Evolutionary conservation across 495 filamentous ascomycete genomes (phyloP).

Genomic region (Chlorociboria aeruginascens): DNA sequence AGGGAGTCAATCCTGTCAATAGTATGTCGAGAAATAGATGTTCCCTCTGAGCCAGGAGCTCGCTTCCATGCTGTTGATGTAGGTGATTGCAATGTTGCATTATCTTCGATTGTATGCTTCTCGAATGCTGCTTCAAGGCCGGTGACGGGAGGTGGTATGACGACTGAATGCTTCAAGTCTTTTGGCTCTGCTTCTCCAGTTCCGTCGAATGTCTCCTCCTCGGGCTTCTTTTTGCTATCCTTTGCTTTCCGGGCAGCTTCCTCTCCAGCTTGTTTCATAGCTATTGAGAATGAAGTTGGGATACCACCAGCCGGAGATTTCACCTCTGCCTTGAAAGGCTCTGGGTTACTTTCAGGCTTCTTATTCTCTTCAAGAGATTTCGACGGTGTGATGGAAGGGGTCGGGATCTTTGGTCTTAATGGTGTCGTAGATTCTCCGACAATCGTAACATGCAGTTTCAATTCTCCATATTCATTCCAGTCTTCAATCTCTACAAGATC

Average conservation of each 20-base stretch:
- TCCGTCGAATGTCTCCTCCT: conserved; percentile 7
- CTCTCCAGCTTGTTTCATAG: conserved; percentile 52
- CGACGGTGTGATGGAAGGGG: conserved; percentile 12
- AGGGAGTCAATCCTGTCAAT: conserved; percentile 17
- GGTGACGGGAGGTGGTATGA: conserved; percentile 5
- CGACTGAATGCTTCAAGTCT: conserved; percentile 7
- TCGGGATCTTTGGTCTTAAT: conserved; percentile 6
- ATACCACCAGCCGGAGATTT: background rate
- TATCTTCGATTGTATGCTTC: background rate
- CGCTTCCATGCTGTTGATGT: conserved; percentile 28
- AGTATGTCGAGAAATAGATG: conserved; percentile 2
- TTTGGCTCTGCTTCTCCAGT: conserved; percentile 12
- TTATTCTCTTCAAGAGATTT: conserved; percentile 12
- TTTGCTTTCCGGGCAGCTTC: conserved; percentile 59
- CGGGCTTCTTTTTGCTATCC: conserved; percentile 25
- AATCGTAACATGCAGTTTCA: conserved; percentile 67
- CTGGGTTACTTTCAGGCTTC: conserved; percentile 11
- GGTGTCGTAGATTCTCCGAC: conserved; percentile 28
- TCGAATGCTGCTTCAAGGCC: conserved; percentile 1
- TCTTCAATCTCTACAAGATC: conserved; percentile 92
- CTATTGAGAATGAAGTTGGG: conserved; percentile 29
- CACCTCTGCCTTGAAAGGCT: background rate
- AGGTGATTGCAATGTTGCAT: conserved; percentile 23
- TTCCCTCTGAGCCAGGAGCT: background rate
- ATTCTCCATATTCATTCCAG: conserved; percentile 97